These are phyloP conservation scores for Trichoderma atroviride DNA, from an alignment of 2,329 filamentous ascomycete genomes.

Conservation along the genomic window DNA sequence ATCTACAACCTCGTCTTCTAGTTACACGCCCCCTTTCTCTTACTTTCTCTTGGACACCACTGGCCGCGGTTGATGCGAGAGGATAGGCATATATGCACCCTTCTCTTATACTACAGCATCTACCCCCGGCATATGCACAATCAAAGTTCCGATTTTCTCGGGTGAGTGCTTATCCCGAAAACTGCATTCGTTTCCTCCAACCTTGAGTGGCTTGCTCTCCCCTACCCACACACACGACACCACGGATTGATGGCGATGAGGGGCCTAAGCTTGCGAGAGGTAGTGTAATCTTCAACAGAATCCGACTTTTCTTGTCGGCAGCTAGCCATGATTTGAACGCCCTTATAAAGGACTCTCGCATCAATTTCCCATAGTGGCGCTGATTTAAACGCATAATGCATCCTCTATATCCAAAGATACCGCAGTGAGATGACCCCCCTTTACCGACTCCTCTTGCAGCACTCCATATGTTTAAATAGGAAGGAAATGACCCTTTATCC, in stretches of 20 bases:
- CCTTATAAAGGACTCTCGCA: constrained; percentile 2
- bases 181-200: not conserved
- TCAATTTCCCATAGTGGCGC: constrained; percentile 9
- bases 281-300: constrained; percentile 11
- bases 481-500: not conserved
- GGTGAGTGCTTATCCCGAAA: not conserved
- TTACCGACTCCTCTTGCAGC: not conserved
- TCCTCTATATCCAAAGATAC: not conserved
- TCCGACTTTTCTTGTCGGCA: not conserved
- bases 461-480: not conserved
- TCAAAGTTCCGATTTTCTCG: not conserved
- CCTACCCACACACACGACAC: not conserved
- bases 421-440: not conserved
- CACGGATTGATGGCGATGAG: not conserved
- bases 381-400: not conserved
- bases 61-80: not conserved
- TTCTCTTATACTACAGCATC: not conserved
- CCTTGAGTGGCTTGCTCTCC: not conserved
- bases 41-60: not conserved
- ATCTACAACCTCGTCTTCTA: not conserved
- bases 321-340: constrained; percentile 3
- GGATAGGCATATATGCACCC: not conserved
- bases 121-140: not conserved
- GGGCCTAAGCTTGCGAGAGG: not conserved
- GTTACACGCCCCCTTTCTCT: not conserved